Percentiles rank a stretch among this genome's conserved stretches.
Conservation (phyloP, 805 yeast genomes). For the Starmerella davenportii region DNA sequence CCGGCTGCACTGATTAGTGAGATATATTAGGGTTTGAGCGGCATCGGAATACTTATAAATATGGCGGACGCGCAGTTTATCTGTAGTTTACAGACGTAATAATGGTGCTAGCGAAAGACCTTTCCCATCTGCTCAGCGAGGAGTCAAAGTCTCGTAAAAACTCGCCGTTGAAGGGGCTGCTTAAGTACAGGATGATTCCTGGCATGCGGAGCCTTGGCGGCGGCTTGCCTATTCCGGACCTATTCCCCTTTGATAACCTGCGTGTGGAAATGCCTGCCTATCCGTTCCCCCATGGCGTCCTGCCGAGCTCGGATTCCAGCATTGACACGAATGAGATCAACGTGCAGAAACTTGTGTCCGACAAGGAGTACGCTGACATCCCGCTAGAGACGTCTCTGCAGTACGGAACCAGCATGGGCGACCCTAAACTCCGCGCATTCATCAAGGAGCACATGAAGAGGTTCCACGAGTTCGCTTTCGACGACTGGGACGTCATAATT, state of each 20-base stretch:
- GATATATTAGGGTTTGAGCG: no score
- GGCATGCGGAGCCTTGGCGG: conserved; percentile 82
- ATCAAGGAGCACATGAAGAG: conserved; percentile 45
- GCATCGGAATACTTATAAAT: no score
- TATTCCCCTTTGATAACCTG: conserved; percentile 78
- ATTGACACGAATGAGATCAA: conserved; percentile 24
- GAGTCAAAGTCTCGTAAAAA: conserved; percentile 63
- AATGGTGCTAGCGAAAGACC: conserved; percentile 42
- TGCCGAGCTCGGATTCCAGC: conserved; percentile 16
- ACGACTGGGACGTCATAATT: conserved; percentile 55
- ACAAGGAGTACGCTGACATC: conserved; percentile 27
- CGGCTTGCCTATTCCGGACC: conserved; percentile 79
- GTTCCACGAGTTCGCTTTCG: conserved; percentile 33
- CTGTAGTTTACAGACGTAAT: no score
- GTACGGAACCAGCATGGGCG: conserved; percentile 77
- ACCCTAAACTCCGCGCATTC: conserved; percentile 47
- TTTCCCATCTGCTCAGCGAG: conserved; percentile 52
- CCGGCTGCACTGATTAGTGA: no score
- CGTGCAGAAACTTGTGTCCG: conserved; percentile 22
- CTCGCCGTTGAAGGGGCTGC: conserved; percentile 70
- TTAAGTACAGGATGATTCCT: conserved; percentile 57
- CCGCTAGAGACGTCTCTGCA: conserved; percentile 77
- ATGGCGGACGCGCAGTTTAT: no score
- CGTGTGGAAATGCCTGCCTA: conserved; percentile 46
- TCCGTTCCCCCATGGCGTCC: conserved; percentile 61